Base-by-base conservation (phyloP, 148 eudicot genomes). In the Rhododendron ovatum region DNA sequence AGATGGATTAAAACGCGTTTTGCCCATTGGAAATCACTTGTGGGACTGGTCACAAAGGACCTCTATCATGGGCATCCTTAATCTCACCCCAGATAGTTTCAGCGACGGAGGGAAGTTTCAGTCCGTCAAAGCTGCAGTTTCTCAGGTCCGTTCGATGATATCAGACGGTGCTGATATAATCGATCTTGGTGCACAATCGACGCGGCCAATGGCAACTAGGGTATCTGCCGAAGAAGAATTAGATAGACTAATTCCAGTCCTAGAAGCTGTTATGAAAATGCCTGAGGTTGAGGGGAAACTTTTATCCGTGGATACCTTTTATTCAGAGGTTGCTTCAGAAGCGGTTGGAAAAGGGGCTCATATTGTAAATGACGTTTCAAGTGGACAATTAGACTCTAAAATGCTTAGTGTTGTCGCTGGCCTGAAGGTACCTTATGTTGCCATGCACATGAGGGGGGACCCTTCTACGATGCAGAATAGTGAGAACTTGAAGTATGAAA, bases 401-500 rank as follows among this genome's bases (percentile, higher is more conserved):
- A 97, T 97, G 98, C 84, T 89, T 33, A 88, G 84, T 39, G 92
- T 91, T 20, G 88, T 97, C 82, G 92, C 96, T 24, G 88, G 80
- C 22, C 95, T 95, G 59, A 79, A 88, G 67, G 95, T 95, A 26
- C 98, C 98, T 9, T 97, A 97, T 55, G 65, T 94, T 69, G 90
- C 90, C 26, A 94, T 97, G 99, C 99, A 97, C 88, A 97, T 97
- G 99, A 93, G 99, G 88, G 99, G 99, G 43, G 93, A 95, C 78
- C 99, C 98, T 14, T 84, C 86, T 39, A 92, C 98, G 22, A 97
- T 97, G 99, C 99, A 95, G 86, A 94, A 84, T 67, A 83, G 82
- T 1, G 92, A 93, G 39, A 94, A 94, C 84, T 87, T 97, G 85
- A 86, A 75, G 39, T 97, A 97, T 75, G 88, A 85, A 22, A 89